A percentile compares a stretch with the other conserved stretches of the same genome.
Evolutionary conservation across 257 asterid genomes (phyloP).

Genomic region (Prunella vulgaris): DNA sequence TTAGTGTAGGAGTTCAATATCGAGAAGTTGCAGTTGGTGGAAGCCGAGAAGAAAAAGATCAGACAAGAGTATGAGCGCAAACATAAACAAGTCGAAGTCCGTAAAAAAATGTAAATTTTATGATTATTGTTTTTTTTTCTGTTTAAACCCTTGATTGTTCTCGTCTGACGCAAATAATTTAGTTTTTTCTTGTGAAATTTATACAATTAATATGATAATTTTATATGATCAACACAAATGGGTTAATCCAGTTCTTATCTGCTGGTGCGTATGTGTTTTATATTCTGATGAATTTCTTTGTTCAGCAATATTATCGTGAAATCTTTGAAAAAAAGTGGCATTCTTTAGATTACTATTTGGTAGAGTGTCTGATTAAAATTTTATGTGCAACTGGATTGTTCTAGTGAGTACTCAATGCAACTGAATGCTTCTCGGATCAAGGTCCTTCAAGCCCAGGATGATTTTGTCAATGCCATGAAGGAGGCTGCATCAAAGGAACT

Average conservation of each 20-base stretch:
- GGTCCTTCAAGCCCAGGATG: slow-evolving; percentile 86
- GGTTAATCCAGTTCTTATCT: slow-evolving; percentile 1
- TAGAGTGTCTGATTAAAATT: not conserved
- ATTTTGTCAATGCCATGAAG: slow-evolving; percentile 63
- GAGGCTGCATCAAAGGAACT: slow-evolving; percentile 66
- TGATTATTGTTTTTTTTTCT: not conserved
- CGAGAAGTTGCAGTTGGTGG: slow-evolving; percentile 93
- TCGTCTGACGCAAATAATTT: not conserved
- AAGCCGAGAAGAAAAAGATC: slow-evolving; percentile 98
- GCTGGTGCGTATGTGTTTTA: not conserved
- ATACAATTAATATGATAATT: not conserved
- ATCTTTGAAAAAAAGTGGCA: not conserved
- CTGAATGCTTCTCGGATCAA: slow-evolving; percentile 79
- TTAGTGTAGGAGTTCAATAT: slow-evolving; percentile 82
- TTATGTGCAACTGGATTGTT: slow-evolving; percentile 21
- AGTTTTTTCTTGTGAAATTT: not conserved
- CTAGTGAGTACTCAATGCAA: slow-evolving; percentile 84
- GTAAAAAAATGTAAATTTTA: slow-evolving; percentile 63
- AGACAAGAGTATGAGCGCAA: slow-evolving; percentile 89
- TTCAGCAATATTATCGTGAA: not conserved
- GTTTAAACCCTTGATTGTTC: not conserved
- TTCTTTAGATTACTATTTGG: not conserved
- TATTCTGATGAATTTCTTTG: not conserved
- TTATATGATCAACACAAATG: not conserved
- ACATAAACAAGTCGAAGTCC: slow-evolving; percentile 84